Conservation (phyloP, 352 stramenopile species). For the Saprolegnia parasitica region DNA sequence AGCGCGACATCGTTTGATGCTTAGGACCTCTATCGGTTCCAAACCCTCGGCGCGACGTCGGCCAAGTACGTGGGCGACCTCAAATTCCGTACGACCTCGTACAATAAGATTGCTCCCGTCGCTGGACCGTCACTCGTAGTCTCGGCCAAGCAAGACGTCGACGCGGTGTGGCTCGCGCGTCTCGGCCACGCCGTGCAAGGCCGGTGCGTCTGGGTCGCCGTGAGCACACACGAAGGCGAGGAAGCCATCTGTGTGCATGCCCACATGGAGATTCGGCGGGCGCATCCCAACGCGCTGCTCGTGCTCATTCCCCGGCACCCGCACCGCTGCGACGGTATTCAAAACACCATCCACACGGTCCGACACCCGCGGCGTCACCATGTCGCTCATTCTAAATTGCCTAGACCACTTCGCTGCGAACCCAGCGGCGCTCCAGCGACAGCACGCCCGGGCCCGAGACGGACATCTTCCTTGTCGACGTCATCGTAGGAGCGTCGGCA, state of each 20-base stretch:
- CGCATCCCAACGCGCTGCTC: constrained; percentile 32
- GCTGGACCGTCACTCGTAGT: too few species aligned
- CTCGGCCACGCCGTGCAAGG: constrained; percentile 31
- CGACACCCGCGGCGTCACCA: too few species aligned
- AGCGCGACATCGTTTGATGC: background rate
- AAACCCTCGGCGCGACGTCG: constrained; percentile 37
- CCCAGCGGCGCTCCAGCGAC: constrained; percentile 36
- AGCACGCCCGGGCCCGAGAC: constrained; percentile 32
- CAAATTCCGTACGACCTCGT: constrained; percentile 59
- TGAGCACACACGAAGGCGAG: constrained; percentile 66
- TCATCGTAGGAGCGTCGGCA: constrained; percentile 39
- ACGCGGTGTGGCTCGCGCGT: constrained; percentile 12
- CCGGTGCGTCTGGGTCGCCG: constrained; percentile 46
- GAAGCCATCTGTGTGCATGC: constrained; percentile 44
- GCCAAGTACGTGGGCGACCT: constrained; percentile 45
- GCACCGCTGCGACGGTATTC: constrained; percentile 38
- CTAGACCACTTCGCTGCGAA: background rate
- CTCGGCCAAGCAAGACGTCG: constrained; percentile 3
- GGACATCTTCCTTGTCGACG: constrained; percentile 63
- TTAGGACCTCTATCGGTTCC: constrained; percentile 50
- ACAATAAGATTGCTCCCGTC: too few species aligned
- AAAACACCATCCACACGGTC: too few species aligned
- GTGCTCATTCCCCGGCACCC: constrained; percentile 65
- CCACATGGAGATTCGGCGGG: constrained; percentile 34
- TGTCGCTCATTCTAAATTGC: background rate